Evolutionary conservation across 129 eudicot species (phyloP), one percentile per base, ranked within the genome.

Genomic region (Tagetes patula): DNA sequence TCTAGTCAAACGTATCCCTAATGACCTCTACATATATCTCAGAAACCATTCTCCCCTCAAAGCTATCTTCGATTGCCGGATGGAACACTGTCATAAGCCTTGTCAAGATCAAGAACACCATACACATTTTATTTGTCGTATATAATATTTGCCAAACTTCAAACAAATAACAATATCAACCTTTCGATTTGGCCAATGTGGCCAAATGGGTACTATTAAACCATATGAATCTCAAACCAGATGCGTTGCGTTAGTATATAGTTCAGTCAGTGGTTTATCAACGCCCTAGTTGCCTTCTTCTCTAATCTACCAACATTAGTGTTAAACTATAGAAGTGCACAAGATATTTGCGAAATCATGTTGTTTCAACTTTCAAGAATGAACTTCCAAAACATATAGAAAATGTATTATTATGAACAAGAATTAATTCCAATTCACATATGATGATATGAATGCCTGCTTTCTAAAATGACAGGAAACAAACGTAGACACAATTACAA

Each of bases 371-470:
- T 13, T 47, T 47, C 40, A 67, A 14, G n/a, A 48, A 48, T 48
- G 37, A 36, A 7, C 8, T 65, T 36, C 9, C 67, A 43, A 81
- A 52, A 59, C 68, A 67, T 1, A 54, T 37, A 68, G 41, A 59
- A 67, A 69, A n/a, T 48, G 41, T 60, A 56, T 77, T 80, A 65
- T 77, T 77, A 77, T 70, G 66, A 77, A 80, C 85, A 80, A 49
- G 54, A 53, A 61, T 60, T 69, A n/a, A 65, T 65, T 75, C 53
- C 70, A 75, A 78, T 77, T 66, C 79, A 67, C 70, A 61, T 71
- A 12, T 14, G 5, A 74, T 62, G 65, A 61, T 71, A 12, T 14
- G 5, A 74, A 37, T 56, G 48, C 77, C 80, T 50, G 70, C 27
- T 63, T 63, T 59, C 41, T 65, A 74, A 64, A 82, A 61, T 66